Conservation (phyloP, 2,329 filamentous ascomycete species). For the Tolypocladium tropicale region DNA sequence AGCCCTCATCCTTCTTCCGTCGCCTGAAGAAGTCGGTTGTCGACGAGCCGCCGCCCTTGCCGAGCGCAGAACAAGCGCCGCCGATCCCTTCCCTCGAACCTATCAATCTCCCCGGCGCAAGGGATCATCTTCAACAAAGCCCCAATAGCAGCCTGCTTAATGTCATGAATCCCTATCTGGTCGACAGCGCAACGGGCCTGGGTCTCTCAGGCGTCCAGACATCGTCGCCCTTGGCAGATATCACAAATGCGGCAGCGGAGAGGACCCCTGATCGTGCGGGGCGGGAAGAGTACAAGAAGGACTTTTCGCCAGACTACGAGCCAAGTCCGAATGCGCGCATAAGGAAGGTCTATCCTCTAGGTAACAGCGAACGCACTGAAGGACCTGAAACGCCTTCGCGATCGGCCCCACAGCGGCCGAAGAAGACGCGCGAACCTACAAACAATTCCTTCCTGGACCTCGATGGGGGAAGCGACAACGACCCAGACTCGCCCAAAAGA, state of each 20-base stretch:
- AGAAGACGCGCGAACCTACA: conserved; percentile 19
- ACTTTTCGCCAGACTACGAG: conserved; percentile 68
- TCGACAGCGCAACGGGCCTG: conserved; percentile 15
- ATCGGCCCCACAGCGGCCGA: conserved; percentile 19
- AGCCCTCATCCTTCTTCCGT: conserved; percentile 88
- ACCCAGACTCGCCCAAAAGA: conserved; percentile 20
- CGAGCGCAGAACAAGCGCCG: conserved; percentile 31
- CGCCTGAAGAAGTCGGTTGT: conserved; percentile 82
- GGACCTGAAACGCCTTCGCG: conserved; percentile 24
- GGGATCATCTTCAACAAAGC: conserved; percentile 32
- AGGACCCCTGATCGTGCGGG: conserved; percentile 15
- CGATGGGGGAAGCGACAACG: conserved; percentile 36
- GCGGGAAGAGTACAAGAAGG: conserved; percentile 32
- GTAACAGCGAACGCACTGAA: conserved; percentile 15
- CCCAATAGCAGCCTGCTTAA: conserved; percentile 73
- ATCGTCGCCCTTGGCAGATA: conserved; percentile 11
- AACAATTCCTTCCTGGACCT: conserved; percentile 41
- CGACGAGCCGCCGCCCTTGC: conserved; percentile 56
- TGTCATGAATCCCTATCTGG: conserved; percentile 78
- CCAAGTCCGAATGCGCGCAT: conserved; percentile 64
- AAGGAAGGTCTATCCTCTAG: conserved; percentile 45
- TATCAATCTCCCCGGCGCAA: conserved; percentile 17
- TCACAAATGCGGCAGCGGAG: conserved; percentile 11
- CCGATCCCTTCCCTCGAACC: conserved; percentile 27
- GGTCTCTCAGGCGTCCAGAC: conserved; percentile 10